phyloP scores from a whole-genome alignment of 202 grass and related monocot species.

The Cymbopogon flexuosus region DNA sequence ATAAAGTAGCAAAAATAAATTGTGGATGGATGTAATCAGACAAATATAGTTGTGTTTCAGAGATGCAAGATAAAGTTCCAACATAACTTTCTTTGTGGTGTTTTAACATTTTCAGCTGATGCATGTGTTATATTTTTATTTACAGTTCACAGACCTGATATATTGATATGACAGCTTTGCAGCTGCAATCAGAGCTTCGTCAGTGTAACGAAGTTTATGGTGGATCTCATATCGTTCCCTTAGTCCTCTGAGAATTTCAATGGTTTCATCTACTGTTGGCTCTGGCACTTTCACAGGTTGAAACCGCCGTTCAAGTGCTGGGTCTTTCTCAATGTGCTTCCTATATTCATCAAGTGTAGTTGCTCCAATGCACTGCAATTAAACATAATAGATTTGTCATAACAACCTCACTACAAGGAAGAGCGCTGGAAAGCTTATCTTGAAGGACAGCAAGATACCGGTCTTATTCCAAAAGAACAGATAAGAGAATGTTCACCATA shows the following conservation, averaged over 20 bases:
- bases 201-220: constrained; percentile 79
- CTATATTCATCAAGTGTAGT: constrained; percentile 92
- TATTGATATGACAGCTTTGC: constrained; percentile 83
- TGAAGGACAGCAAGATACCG: background rate
- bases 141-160: constrained; percentile 52
- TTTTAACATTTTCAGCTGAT: background rate
- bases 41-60: background rate
- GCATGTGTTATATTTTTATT: background rate
- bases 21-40: background rate
- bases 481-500: background rate
- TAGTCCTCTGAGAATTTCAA: constrained; percentile 76
- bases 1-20: background rate
- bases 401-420: background rate
- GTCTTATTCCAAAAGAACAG: background rate
- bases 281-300: constrained; percentile 88
- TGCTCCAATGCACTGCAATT: constrained; percentile 77
- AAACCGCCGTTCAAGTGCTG: constrained; percentile 70
- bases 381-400: background rate
- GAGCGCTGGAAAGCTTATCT: background rate
- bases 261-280: constrained; percentile 84
- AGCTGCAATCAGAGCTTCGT: constrained; percentile 69
- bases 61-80: background rate
- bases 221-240: constrained; percentile 83
- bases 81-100: background rate
- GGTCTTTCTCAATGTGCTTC: constrained; percentile 92